Evolutionary conservation across 768 basidiomycete species (phyloP), one percentile per base, ranked within the genome.

Genomic region (Imleria badia): DNA sequence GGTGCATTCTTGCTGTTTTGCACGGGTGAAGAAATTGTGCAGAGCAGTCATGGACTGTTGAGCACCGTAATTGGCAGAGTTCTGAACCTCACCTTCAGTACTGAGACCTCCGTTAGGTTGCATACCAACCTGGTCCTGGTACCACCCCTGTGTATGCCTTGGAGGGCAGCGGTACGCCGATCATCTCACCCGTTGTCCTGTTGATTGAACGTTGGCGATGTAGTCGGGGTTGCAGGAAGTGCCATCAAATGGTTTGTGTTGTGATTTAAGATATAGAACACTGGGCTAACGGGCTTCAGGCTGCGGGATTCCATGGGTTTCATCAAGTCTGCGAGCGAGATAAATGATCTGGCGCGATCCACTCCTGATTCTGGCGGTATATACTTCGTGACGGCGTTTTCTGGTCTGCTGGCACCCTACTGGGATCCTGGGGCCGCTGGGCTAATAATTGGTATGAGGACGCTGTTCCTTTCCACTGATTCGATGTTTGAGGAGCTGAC

Each of bases 331-430:
- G 91, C 95, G 0, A 73, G 73, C 17, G 91, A 98, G 51, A 88
- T 98, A 65, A 98, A 98, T 66, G 78, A 76, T 7, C 81, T 98
- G 31, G 95, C 93, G 3, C 82, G 79, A 4, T 81, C 84, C 34
- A 93, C 87, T 44, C 73, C 81, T 6, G 83, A 87, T 61, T 87
- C 91, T 0, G 95, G 91, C 34, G 96, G 96, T 9, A 80, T 97
- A 30, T 98, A 91, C 75, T 99, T 98, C 65, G 96, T 98, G 34
- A 96, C 96, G 1, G 95, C 94, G 8, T 98, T 99, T 76, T 89
- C 88, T 38, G 97, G 97, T 51, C 79, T 99, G 23, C 84, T 99
- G 26, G 97, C 97, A 19, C 97, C 97, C 7, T 97, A 93, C 74
- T 98, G 97, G 97, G 97, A 99, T 70, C 84, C 93, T 26, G 84